Evolutionary conservation across 1,284 basidiomycete genomes (phyloP), one percentile per base, ranked within the genome.

Genomic region (Cutaneotrichosporon dermatis): DNA sequence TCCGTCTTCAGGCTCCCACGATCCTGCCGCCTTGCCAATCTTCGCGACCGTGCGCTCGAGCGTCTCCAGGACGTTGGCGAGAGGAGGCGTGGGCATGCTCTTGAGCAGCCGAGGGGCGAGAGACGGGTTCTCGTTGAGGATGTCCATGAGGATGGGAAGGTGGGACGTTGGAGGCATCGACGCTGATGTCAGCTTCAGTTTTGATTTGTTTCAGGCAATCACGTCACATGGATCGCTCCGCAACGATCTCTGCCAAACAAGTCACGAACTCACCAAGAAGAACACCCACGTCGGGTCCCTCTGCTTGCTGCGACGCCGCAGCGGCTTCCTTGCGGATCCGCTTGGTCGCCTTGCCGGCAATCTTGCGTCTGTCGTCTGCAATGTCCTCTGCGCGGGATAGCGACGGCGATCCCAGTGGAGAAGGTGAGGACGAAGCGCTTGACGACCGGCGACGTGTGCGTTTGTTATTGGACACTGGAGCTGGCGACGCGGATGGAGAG

Each of bases 161-260:
- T 76, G 74, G 0, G 72, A 66, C 0, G 70, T 67, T 0, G 73
- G 52, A 2, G 76, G 76, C 6, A 77, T 54, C 5, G 74, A 67
- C 8, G 73, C 76, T 64, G 54, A 6, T 13, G 56, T 55, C 36
- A 58, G 56, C 50, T 25, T 25, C 25, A 25, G 25, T 25, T 25
- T 25, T 25, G 25, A 25, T 25, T 25, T 25, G 25, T 25, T 25
- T 25, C 25, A 25, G 25, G 25, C 25, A 25, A 25, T 25, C 25
- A 25, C 25, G 25, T 25, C 25, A 25, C 25, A 25, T 25, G 8
- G 25, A 25, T 25, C 25, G 25, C 25, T 25, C 25, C 25, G 25
- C 25, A 25, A 25, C 25, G 25, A 25, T 25, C 25, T 25, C 2
- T 25, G 25, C 25, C 25, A 25, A 25, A 25, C 25, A 25, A 25